Base-by-base conservation (phyloP, 2,329 filamentous ascomycete genomes). In the Colletotrichum incanum region DNA sequence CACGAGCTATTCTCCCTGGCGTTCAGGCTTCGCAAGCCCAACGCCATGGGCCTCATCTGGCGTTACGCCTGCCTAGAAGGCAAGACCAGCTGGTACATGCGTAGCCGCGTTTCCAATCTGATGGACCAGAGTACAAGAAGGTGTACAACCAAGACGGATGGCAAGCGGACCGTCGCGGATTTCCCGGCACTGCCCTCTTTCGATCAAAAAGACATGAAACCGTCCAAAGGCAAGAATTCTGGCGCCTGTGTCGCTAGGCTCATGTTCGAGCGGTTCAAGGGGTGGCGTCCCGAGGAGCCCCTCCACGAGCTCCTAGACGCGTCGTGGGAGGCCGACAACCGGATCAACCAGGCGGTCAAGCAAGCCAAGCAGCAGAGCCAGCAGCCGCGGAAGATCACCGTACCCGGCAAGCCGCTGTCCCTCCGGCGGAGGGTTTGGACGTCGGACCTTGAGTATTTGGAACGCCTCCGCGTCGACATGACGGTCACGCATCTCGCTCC, bases 1-100 rank as follows among this genome's bases (percentile, higher is more conserved):
- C 73, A 80, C 45, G 73, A 78, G 16, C 80, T 88, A 58, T 82
- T 85, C 69, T 72, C 76, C 8, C 76, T 85, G 31, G 81, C 82
- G 18, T 78, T 82, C 73, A 72, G 65, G 23, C 73, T 78, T 3
- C 79, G 78, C 49, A 78, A 81, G 26, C 78, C 80, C 14, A 79
- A 80, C 59, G 67, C 77, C 39, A 67, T 80, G 68, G 77, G 76
- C 65, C 73, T 79, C 64, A 59, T 82, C 43, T 84, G 79, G 79
- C 78, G 78, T 47, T 81, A 79, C 67, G 81, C 80, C 45, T 76
- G 75, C 37, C 49, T 81, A 11, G 63, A 72, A 7, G 75, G 76
- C 28, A 65, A 73, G 31, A 77, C 79, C 5, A 77, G 54, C 45
- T 76, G 73, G 73, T 47, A 73, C 28, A 79, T 83, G 77, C 79